A percentile compares a stretch with the other conserved stretches of the same genome.
phyloP scores from a whole-genome alignment of 805 yeast species.

The Candida pseudofarinosa region DNA sequence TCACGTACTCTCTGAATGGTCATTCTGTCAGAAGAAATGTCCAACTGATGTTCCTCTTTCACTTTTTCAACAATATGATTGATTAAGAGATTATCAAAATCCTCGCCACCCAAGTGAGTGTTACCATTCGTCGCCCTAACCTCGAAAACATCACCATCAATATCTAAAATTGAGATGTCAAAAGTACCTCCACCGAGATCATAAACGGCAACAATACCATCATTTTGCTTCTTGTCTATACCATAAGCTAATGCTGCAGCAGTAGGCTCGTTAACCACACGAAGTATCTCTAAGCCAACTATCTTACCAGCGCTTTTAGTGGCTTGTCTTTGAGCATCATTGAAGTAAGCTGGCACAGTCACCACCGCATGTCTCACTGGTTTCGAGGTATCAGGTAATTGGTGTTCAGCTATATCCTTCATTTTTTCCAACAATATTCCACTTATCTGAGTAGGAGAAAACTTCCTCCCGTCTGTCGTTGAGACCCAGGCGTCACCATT shows the following conservation, averaged over 20 bases:
- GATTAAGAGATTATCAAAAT: slow-evolving; percentile 66
- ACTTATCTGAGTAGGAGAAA: slow-evolving; percentile 71
- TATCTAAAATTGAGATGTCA: slow-evolving; percentile 73
- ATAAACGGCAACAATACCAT: slow-evolving; percentile 55
- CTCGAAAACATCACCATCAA: slow-evolving; percentile 78
- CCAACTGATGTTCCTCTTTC: slow-evolving; percentile 47
- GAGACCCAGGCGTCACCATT: slow-evolving; percentile 72
- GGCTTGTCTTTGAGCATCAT: slow-evolving; percentile 75
- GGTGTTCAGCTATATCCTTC: slow-evolving; percentile 62
- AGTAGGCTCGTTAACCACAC: slow-evolving; percentile 82
- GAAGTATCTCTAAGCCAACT: slow-evolving; percentile 69
- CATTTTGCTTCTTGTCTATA: slow-evolving; percentile 49
- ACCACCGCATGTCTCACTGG: slow-evolving; percentile 68
- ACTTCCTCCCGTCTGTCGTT: slow-evolving; percentile 39
- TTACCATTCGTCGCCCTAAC: slow-evolving; percentile 82
- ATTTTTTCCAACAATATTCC: slow-evolving; percentile 60
- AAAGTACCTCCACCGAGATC: slow-evolving; percentile 87
- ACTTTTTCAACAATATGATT: slow-evolving; percentile 55
- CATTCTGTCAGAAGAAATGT: slow-evolving; percentile 47
- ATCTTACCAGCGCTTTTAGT: slow-evolving; percentile 75
- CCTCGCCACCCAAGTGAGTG: slow-evolving; percentile 85
- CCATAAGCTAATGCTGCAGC: slow-evolving; percentile 87
- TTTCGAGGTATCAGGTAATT: slow-evolving; percentile 25
- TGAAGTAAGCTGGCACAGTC: slow-evolving; percentile 82
- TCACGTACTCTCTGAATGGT: slow-evolving; percentile 75